Evolutionary conservation across 2,329 filamentous ascomycete species (phyloP).

Genomic region (Albifimbria verrucaria): DNA sequence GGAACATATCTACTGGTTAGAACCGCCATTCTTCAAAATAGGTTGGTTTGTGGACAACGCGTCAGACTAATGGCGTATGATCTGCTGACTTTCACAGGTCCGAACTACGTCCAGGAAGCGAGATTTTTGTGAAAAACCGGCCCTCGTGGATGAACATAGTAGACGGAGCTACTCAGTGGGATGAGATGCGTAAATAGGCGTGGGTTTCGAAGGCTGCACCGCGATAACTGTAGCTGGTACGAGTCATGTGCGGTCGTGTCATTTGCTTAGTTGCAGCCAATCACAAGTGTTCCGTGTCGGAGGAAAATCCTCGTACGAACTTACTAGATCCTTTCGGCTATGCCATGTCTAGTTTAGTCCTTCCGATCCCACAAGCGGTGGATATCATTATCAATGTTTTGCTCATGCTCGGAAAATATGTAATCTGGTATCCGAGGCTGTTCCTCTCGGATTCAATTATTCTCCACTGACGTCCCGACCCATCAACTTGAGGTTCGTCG

Average conservation of each 20-base stretch:
- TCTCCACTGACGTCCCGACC: background rate
- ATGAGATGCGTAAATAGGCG: constrained; percentile 20
- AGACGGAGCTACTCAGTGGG: constrained; percentile 19
- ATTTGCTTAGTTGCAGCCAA: background rate
- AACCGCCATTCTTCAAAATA: constrained; percentile 15
- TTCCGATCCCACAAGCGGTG: background rate
- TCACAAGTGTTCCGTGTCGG: background rate
- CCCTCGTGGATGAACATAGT: constrained; percentile 19
- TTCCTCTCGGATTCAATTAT: background rate
- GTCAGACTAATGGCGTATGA: background rate
- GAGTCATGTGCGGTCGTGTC: background rate
- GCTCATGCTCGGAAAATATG: background rate
- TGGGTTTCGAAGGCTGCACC: background rate
- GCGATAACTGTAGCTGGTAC: background rate
- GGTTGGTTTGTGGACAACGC: constrained; percentile 14
- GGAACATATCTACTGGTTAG: constrained; percentile 20
- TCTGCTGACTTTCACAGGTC: constrained; percentile 3
- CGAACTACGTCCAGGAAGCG: constrained; percentile 16
- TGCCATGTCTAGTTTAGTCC: background rate
- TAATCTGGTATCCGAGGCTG: background rate
- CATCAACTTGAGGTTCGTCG: background rate
- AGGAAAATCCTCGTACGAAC: background rate
- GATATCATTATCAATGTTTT: background rate
- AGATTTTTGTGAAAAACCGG: constrained; percentile 24
- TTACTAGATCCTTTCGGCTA: background rate